Conservation (phyloP, 768 basidiomycete genomes). For the Termitomyces sp. region DNA sequence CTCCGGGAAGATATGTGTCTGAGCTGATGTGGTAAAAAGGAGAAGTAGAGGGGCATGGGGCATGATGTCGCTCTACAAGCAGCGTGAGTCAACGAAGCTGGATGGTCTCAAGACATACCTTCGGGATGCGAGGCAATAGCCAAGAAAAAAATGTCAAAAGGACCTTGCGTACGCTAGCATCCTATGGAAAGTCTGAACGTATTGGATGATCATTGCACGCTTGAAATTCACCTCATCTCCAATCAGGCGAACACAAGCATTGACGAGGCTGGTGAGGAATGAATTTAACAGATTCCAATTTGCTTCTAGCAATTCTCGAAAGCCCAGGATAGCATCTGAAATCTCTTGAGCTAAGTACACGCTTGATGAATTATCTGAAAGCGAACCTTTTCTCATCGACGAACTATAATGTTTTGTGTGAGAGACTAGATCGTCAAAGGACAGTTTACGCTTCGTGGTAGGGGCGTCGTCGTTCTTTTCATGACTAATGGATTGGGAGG, state of each 20-base stretch:
- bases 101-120: slow-evolving; percentile 19
- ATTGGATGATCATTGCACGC: neutral
- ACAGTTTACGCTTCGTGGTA: slow-evolving; percentile 70
- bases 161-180: slow-evolving; percentile 70
- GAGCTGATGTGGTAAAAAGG: slow-evolving; percentile 84
- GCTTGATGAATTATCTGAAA: neutral
- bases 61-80: slow-evolving; percentile 51
- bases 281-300: slow-evolving; percentile 50
- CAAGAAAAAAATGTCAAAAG: slow-evolving; percentile 65
- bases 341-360: neutral
- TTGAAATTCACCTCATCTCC: slow-evolving; percentile 65
- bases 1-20: slow-evolving; percentile 94
- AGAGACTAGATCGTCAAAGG: slow-evolving; percentile 68
- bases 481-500: slow-evolving; percentile 69
- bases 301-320: slow-evolving; percentile 64
- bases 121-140: slow-evolving; percentile 60
- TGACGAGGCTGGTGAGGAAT: slow-evolving; percentile 50
- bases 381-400: slow-evolving; percentile 64
- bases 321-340: slow-evolving; percentile 66
- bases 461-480: slow-evolving; percentile 54
- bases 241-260: slow-evolving; percentile 63
- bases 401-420: slow-evolving; percentile 84
- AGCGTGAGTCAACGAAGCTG: neutral
- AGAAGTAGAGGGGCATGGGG: slow-evolving; percentile 76
- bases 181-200: slow-evolving; percentile 39